phyloP scores from a whole-genome alignment of 2,329 filamentous ascomycete genomes.

The Aspergillus fijiensis region DNA sequence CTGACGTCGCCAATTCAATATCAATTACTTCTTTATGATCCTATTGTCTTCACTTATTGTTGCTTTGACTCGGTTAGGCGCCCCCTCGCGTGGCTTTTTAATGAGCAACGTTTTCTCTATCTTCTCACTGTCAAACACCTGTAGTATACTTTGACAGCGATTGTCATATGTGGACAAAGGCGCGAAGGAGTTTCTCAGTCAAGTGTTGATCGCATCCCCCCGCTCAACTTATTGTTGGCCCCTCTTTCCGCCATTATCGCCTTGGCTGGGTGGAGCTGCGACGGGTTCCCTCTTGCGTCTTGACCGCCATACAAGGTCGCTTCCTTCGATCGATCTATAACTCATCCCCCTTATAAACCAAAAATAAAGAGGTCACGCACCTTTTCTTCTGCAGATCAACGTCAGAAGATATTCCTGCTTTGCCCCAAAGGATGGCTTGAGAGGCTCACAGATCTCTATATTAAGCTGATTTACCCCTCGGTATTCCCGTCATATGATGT shows the following conservation, averaged over 20 bases:
- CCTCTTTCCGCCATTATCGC: not conserved
- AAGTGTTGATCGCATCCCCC: not conserved
- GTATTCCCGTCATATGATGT: slow-evolving; percentile 24
- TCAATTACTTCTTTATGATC: not conserved
- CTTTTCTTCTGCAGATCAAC: not conserved
- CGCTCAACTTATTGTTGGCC: not conserved
- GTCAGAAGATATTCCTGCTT: not conserved
- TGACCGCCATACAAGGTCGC: not conserved
- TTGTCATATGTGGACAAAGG: not conserved
- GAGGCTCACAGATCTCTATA: not conserved
- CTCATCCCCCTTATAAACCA: not conserved
- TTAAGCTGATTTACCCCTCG: not conserved
- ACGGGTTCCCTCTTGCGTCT: not conserved
- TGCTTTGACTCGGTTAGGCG: not conserved
- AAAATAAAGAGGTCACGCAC: not conserved
- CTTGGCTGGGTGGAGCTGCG: not conserved
- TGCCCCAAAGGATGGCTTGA: not conserved
- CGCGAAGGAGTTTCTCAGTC: not conserved
- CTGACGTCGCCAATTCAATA: not conserved
- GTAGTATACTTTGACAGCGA: not conserved
- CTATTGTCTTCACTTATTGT: not conserved
- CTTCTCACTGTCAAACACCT: no score
- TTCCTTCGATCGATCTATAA: not conserved
- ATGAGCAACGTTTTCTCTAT: no score
- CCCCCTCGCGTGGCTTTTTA: no score